These are phyloP conservation scores for Parascedosporium putredinis DNA, from an alignment of 2,329 filamentous ascomycete species.

Conservation along the genomic window DNA sequence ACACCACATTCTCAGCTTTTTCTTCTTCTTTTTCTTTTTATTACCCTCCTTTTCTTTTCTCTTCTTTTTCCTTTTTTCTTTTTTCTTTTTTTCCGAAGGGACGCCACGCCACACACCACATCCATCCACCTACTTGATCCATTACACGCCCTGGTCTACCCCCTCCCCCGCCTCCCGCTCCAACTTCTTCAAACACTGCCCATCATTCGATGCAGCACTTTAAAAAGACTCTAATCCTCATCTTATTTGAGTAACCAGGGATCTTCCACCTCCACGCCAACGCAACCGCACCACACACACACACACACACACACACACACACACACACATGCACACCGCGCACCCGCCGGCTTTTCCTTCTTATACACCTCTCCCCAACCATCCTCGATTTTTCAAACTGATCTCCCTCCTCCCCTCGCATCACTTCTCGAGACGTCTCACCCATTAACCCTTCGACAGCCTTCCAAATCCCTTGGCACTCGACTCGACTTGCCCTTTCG, in stretches of 20 bases:
- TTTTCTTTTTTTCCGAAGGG: too few relatives aligned
- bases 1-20: too few relatives aligned
- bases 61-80: too few relatives aligned
- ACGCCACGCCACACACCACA: not conserved
- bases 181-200: slow-evolving; percentile 1
- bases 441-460: not conserved
- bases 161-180: not conserved
- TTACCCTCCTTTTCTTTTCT: too few relatives aligned
- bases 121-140: not conserved
- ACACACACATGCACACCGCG: not conserved
- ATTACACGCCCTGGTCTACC: not conserved
- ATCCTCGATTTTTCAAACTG: not conserved
- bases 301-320: not conserved
- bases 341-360: not conserved
- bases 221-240: not conserved
- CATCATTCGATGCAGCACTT: not conserved
- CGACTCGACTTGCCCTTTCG: slow-evolving; percentile 5
- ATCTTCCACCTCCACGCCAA: slow-evolving; percentile 2
- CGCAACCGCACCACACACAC: not conserved
- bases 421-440: slow-evolving; percentile 9
- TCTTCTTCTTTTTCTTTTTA: too few relatives aligned
- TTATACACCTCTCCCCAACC: not conserved
- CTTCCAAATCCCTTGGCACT: slow-evolving; percentile 7
- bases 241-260: not conserved
- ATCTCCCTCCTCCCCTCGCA: slow-evolving; percentile 2